phyloP scores from a whole-genome alignment of 495 filamentous ascomycete species.

The Penicillium nucicola region DNA sequence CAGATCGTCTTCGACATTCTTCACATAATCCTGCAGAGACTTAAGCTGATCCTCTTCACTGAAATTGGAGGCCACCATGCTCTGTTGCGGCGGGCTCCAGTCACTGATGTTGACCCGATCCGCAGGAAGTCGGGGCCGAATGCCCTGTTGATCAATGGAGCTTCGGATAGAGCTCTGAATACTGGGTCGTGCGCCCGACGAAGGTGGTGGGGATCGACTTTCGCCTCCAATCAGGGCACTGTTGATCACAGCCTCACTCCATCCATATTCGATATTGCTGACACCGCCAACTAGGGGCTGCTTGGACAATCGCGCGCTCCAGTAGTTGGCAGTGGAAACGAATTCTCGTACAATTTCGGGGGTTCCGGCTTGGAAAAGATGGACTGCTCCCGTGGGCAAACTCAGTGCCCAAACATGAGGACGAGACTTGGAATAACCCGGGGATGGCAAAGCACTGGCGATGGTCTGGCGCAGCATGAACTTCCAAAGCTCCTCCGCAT shows the following conservation, averaged over 20 bases:
- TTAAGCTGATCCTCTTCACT: slow-evolving; percentile 78
- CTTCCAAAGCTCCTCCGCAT: slow-evolving; percentile 79
- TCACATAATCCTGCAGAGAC: slow-evolving; percentile 73
- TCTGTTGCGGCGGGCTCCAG: slow-evolving; percentile 91
- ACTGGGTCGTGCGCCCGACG: slow-evolving; percentile 53
- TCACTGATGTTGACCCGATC: slow-evolving; percentile 83
- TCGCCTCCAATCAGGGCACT: slow-evolving; percentile 58
- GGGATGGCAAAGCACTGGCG: slow-evolving; percentile 82
- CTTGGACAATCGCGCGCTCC: slow-evolving; percentile 90
- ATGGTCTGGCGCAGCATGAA: slow-evolving; percentile 92
- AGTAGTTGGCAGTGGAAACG: slow-evolving; percentile 94
- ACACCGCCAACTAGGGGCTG: slow-evolving; percentile 88
- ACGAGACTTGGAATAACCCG: slow-evolving; percentile 86
- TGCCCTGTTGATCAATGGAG: slow-evolving; percentile 62
- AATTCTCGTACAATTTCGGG: slow-evolving; percentile 94
- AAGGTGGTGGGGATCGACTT: slow-evolving; percentile 37
- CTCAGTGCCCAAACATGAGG: slow-evolving; percentile 96
- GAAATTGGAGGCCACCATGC: slow-evolving; percentile 75
- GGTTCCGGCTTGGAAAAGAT: slow-evolving; percentile 96
- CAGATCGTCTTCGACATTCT: slow-evolving; percentile 81
- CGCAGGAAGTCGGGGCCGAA: slow-evolving; percentile 71
- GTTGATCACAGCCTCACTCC: slow-evolving; percentile 88
- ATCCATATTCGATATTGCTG: slow-evolving; percentile 97
- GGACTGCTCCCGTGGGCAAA: slow-evolving; percentile 87
- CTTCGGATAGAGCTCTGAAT: slow-evolving; percentile 71